Base-by-base conservation (phyloP, 2,329 filamentous ascomycete genomes). In the Epichloe uncinata region DNA sequence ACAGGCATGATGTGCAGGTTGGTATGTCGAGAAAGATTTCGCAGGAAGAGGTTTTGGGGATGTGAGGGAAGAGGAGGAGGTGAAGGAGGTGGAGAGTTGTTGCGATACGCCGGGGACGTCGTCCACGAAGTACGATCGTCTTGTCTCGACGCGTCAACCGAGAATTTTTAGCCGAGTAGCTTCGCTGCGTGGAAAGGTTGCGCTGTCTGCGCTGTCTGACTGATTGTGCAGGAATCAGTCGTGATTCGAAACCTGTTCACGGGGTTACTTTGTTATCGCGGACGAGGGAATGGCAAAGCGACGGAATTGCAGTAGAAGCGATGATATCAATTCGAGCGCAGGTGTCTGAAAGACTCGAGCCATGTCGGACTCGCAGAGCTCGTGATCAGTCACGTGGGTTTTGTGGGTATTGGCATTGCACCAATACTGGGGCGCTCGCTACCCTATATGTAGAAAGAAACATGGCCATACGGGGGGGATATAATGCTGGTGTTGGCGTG, bases 1-100 rank as follows among this genome's bases (percentile, higher is more conserved):
- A 87, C 78, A 57, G 87, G 75, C 87, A 96, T 96, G 50, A 55
- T 75, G 64, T 57, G 49, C 53, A 45, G 20, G 33, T 30, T 7
- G 16, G 16, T 41, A 5, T 3, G 37, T 3, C 13, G 33, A 36
- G 9, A 18, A n/a, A 2, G 2, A 3, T 1, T n/a, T 6, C 16
- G 37, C 15, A 12, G 13, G 18, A 20, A 26, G 5, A 30, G 8
- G 18, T 20, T 18, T 16, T 26, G n/a, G 9, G 7, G n/a, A 4
- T 16, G 20, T 44, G 16, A 40, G 8, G n/a, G 18, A 18, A 9
- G 15, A 13, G n/a, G 11, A 36, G 4, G 46, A 38, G n/a, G 26
- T 30, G n/a, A 6, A 30, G 4, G 46, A 34, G 36, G 18, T 48
- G 26, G 46, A 54, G 16, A 16, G n/a, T 47, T 16, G 45, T 45